phyloP scores from a whole-genome alignment of 495 filamentous ascomycete genomes.

The Neurospora sp. region DNA sequence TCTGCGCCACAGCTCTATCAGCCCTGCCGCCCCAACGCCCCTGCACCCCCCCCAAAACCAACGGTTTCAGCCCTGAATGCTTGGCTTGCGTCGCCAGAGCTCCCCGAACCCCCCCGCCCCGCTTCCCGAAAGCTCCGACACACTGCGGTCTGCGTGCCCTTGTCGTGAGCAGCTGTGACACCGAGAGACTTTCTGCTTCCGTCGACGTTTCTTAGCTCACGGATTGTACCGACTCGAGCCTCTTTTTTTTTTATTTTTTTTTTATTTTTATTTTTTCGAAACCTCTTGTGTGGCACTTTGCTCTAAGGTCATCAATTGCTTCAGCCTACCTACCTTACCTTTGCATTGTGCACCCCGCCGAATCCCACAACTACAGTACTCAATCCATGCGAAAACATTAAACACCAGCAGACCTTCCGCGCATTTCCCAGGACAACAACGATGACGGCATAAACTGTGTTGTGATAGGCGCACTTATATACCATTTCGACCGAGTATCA shows the following conservation, averaged over 20 bases:
- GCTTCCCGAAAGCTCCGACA: neutral
- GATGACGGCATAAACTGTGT: neutral
- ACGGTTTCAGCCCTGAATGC: neutral
- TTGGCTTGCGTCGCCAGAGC: neutral
- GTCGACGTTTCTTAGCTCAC: neutral
- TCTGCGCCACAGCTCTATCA: neutral
- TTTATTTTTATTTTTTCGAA: neutral
- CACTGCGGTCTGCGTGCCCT: neutral
- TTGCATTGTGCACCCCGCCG: neutral
- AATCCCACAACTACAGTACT: neutral
- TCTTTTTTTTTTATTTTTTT: neutral
- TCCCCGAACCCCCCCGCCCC: neutral
- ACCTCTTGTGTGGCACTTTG: neutral
- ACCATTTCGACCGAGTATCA: neutral
- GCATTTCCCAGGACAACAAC: neutral
- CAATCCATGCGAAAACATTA: neutral
- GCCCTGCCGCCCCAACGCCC: neutral
- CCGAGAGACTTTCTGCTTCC: neutral
- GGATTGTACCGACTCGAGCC: neutral
- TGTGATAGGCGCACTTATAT: neutral
- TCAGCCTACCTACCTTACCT: neutral
- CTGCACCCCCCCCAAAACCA: neutral
- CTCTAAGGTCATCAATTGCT: neutral
- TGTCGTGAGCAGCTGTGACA: neutral
- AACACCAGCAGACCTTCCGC: neutral